Conservation (phyloP, 345 rosid species). For the Isatis tinctoria region DNA sequence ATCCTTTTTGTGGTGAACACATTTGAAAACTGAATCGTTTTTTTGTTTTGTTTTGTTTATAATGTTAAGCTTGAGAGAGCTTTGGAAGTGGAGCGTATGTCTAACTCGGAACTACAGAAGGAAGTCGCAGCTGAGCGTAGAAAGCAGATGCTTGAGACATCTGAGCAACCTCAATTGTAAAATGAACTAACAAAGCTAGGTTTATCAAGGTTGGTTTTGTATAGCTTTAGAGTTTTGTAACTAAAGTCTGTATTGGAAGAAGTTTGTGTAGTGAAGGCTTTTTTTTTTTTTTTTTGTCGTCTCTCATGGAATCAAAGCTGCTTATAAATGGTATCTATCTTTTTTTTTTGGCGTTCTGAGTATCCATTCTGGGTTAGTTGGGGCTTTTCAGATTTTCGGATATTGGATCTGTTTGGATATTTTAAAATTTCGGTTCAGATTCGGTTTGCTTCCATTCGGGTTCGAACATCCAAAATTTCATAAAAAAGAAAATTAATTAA, state of each 20-base stretch:
- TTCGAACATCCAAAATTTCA: no score
- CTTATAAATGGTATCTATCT: neutral
- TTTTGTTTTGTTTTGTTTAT: neutral
- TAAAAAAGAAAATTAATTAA: no score
- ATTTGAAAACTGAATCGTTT: neutral
- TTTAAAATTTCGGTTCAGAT: no score
- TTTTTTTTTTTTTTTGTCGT: no score
- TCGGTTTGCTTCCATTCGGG: no score
- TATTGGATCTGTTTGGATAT: no score
- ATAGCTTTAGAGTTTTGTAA: slow-evolving; percentile 1
- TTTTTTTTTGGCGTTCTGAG: no score
- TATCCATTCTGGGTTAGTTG: no score
- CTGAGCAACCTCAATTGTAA: slow-evolving; percentile 6
- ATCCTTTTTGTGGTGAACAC: neutral
- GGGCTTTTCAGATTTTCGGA: no score
- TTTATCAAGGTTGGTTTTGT: neutral
- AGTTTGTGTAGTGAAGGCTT: neutral
- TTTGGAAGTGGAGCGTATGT: slow-evolving; percentile 73
- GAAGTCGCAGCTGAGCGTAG: slow-evolving; percentile 35
- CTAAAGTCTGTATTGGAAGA: neutral
- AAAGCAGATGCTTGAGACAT: slow-evolving; percentile 8
- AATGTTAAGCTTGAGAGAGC: slow-evolving; percentile 72
- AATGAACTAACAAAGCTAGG: neutral
- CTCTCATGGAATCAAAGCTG: neutral
- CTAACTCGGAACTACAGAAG: slow-evolving; percentile 77